phyloP scores from a whole-genome alignment of 2,329 filamentous ascomycete species.

The Botryosphaeria dothidea region DNA sequence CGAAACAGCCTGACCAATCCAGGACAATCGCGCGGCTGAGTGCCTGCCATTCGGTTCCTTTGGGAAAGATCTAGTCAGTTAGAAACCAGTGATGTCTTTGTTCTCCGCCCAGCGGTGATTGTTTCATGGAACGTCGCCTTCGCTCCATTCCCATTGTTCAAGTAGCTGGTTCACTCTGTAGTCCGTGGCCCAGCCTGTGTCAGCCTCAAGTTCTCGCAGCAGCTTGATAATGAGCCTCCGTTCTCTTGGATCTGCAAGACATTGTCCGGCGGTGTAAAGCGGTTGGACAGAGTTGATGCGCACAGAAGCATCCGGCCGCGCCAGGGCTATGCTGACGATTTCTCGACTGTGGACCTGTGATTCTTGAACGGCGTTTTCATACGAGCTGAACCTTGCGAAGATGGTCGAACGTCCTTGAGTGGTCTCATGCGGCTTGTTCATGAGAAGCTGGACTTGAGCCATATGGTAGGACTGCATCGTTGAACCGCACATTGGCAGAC shows the following conservation, averaged over 20 bases:
- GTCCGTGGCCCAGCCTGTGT: slow-evolving; percentile 64
- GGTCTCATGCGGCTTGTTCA: slow-evolving; percentile 61
- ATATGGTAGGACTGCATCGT: slow-evolving; percentile 69
- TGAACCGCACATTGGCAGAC: slow-evolving; percentile 63
- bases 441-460: slow-evolving; percentile 60
- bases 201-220: slow-evolving; percentile 60
- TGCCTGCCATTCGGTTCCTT: not conserved
- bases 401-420: slow-evolving; percentile 55
- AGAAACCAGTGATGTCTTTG: not conserved
- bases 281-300: slow-evolving; percentile 61
- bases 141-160: slow-evolving; percentile 43
- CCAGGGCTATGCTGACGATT: slow-evolving; percentile 62
- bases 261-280: slow-evolving; percentile 64
- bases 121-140: slow-evolving; percentile 13
- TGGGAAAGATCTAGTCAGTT: not conserved
- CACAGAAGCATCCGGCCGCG: slow-evolving; percentile 56
- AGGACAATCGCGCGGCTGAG: not conserved
- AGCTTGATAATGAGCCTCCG: slow-evolving; percentile 57
- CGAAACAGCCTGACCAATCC: not conserved
- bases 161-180: slow-evolving; percentile 59
- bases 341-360: slow-evolving; percentile 60
- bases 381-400: slow-evolving; percentile 56
- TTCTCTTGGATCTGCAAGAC: slow-evolving; percentile 56
- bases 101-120: not conserved
- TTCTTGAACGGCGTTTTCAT: slow-evolving; percentile 57